A percentile compares a stretch with the other conserved stretches of the same genome.
phyloP scores from a whole-genome alignment of 768 basidiomycete genomes.

The Amanita subjunquillea region DNA sequence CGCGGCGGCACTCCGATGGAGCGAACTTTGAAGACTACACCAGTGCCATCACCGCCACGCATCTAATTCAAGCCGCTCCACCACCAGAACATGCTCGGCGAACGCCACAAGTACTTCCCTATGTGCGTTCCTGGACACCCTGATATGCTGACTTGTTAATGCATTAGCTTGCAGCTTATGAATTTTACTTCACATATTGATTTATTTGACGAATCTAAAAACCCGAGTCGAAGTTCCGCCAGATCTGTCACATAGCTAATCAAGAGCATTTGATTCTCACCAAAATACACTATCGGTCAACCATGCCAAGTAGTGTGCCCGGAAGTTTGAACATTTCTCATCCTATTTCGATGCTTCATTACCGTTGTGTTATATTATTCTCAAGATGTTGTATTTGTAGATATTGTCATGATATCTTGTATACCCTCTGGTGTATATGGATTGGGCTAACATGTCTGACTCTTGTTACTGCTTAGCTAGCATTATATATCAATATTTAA shows the following conservation, averaged over 20 bases:
- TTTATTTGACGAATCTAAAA: conserved; percentile 15
- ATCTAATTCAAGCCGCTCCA: conserved; percentile 2
- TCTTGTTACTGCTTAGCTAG: background rate
- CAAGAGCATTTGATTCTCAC: too few relatives aligned
- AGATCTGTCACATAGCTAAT: background rate
- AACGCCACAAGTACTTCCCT: conserved; percentile 28
- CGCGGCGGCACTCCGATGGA: conserved; percentile 21
- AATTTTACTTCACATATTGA: conserved; percentile 37
- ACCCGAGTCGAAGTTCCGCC: background rate
- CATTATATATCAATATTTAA: background rate
- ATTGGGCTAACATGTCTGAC: background rate
- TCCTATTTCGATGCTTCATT: background rate
- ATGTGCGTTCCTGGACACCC: conserved; percentile 18
- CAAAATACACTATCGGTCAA: background rate
- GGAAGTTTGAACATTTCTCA: background rate
- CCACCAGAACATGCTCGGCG: conserved; percentile 3
- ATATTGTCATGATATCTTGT: background rate
- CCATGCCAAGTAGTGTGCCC: background rate
- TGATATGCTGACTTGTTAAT: conserved; percentile 1
- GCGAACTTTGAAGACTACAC: conserved; percentile 18
- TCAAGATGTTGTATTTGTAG: conserved; percentile 6
- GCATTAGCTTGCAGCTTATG: conserved; percentile 19
- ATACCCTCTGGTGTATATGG: background rate
- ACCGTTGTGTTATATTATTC: background rate
- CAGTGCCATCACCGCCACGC: conserved; percentile 10